Percentiles rank a stretch among this genome's conserved stretches.
phyloP scores from a whole-genome alignment of 352 stramenopile species.

The Pythium sp. region DNA sequence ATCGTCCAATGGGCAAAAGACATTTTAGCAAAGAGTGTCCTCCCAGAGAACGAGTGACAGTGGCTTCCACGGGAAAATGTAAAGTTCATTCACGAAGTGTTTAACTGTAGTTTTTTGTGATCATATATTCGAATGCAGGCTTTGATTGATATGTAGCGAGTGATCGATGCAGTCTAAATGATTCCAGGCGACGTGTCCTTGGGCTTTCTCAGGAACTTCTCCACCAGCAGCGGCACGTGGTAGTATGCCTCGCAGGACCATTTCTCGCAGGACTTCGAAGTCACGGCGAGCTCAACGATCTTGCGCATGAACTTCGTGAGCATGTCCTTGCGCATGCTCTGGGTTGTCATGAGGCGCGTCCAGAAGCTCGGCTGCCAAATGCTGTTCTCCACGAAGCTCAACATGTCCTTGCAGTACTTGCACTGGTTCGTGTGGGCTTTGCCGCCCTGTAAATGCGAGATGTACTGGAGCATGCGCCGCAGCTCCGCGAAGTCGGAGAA shows the following conservation, averaged over 20 bases:
- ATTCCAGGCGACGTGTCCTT: background rate
- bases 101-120: too few relatives aligned
- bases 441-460: constrained; percentile 7
- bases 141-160: too few relatives aligned
- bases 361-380: constrained; percentile 7
- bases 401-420: constrained; percentile 5
- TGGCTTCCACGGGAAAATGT: too few relatives aligned
- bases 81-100: too few relatives aligned
- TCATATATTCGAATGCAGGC: too few relatives aligned
- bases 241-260: constrained; percentile 5
- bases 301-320: constrained; percentile 11
- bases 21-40: too few relatives aligned
- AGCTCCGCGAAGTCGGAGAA: constrained; percentile 15
- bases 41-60: too few relatives aligned
- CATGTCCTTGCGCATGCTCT: constrained; percentile 7
- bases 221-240: constrained; percentile 12
- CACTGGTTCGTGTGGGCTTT: constrained; percentile 9
- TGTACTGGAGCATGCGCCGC: constrained; percentile 8
- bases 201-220: constrained; percentile 10
- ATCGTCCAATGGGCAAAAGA: too few relatives aligned
- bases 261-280: background rate
- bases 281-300: constrained; percentile 4
- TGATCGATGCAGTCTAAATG: background rate
- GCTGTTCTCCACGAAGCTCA: constrained; percentile 8
- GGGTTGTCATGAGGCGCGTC: constrained; percentile 7